These are phyloP conservation scores for Candida hispaniensis DNA, from an alignment of 805 yeast genomes.

Conservation along the genomic window DNA sequence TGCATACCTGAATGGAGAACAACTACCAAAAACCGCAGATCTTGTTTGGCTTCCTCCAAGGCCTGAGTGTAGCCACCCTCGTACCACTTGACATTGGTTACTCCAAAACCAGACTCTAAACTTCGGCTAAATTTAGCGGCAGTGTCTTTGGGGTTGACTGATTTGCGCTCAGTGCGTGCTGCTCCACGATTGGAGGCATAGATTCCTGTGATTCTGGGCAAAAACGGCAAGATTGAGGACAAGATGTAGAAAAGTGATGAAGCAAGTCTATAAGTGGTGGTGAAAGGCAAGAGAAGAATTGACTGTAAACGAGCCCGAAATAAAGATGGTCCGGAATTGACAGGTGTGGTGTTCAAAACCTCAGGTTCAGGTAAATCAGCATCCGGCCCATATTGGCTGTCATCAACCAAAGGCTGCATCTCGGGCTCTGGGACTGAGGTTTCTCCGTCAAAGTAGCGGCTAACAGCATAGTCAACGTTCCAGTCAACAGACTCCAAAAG, in stretches of 20 bases:
- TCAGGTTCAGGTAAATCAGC: conserved; percentile 27
- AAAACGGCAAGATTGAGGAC: conserved; percentile 30
- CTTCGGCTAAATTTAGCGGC: conserved; percentile 42
- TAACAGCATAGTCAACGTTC: conserved; percentile 31
- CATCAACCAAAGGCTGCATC: conserved; percentile 16
- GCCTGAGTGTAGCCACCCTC: conserved; percentile 75
- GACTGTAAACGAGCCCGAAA: conserved; percentile 22
- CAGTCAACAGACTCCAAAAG: conserved; percentile 30
- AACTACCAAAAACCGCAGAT: conserved; percentile 58
- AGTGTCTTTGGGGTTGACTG: conserved; percentile 42
- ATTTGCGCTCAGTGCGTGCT: conserved; percentile 29
- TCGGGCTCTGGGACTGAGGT: conserved; percentile 15
- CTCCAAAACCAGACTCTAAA: conserved; percentile 39
- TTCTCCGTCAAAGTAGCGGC: conserved; percentile 18
- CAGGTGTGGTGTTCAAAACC: conserved; percentile 19
- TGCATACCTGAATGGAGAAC: conserved; percentile 64
- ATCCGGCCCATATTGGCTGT: conserved; percentile 21
- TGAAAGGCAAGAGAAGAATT: conserved; percentile 29
- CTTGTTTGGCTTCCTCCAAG: conserved; percentile 50
- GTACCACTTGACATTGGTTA: conserved; percentile 25
- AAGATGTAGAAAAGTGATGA: conserved; percentile 24
- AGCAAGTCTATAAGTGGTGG: conserved; percentile 27
- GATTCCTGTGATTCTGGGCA: conserved; percentile 31
- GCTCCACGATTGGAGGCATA: conserved; percentile 33
- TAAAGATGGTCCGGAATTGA: conserved; percentile 23